Conservation (phyloP, 176 grass and related monocot species). For the Rhynchospora pubera region DNA sequence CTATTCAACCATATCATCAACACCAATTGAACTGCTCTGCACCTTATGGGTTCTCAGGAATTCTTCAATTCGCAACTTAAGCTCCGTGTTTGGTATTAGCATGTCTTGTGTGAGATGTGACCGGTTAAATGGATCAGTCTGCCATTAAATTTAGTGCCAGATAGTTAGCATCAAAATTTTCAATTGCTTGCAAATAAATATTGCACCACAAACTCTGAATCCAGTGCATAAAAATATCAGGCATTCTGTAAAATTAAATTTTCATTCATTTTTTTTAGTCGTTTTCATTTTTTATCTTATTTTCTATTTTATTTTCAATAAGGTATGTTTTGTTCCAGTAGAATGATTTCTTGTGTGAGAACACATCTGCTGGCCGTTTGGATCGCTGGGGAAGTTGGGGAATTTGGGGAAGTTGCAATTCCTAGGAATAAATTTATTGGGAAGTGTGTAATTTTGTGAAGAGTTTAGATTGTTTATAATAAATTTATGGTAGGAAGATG, state of each 20-base stretch:
- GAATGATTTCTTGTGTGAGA: not conserved
- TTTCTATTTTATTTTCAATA: not conserved
- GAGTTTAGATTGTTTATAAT: no score
- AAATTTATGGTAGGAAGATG: no score
- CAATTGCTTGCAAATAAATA: not conserved
- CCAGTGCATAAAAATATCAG: not conserved
- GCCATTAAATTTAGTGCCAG: slow-evolving; percentile 24
- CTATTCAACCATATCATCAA: slow-evolving; percentile 43
- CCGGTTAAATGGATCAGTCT: slow-evolving; percentile 95
- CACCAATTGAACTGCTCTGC: slow-evolving; percentile 25
- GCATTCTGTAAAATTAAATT: not conserved
- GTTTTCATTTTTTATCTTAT: not conserved
- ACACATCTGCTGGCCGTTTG: not conserved
- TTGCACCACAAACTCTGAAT: not conserved
- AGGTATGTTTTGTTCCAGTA: no score
- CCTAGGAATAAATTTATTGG: no score
- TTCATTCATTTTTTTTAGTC: not conserved
- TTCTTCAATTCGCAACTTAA: slow-evolving; percentile 63
- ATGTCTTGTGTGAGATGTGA: slow-evolving; percentile 95
- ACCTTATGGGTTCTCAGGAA: slow-evolving; percentile 59
- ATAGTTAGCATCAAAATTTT: not conserved
- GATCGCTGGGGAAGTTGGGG: no score
- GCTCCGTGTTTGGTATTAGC: slow-evolving; percentile 66
- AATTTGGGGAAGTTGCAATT: no score
- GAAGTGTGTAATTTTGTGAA: no score